phyloP scores from a whole-genome alignment of 345 rosid genomes.

The Arabis hirsuta region DNA sequence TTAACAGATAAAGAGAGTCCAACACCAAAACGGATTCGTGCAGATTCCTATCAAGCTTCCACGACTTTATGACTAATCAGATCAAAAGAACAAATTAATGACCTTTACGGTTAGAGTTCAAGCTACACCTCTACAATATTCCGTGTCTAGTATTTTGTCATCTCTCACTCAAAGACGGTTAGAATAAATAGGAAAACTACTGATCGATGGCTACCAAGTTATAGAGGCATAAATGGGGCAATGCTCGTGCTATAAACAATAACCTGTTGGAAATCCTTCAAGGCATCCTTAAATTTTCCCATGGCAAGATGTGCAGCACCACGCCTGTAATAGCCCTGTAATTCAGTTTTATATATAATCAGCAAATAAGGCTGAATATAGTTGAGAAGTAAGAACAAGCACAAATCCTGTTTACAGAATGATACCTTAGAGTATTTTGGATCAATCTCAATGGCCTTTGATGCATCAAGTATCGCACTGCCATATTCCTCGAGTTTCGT shows the following conservation, averaged over 20 bases:
- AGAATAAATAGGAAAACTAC: no score
- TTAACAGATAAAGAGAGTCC: constrained; percentile 3
- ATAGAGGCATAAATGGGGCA: constrained; percentile 11
- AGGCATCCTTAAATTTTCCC: constrained; percentile 96
- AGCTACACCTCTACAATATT: no score
- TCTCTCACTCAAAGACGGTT: no score
- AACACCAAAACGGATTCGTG: constrained; percentile 5
- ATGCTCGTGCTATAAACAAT: neutral
- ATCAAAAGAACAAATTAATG: constrained; percentile 4
- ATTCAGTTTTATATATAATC: constrained; percentile 25
- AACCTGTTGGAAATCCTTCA: constrained; percentile 96
- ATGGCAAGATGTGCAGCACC: constrained; percentile 96
- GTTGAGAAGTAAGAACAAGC: constrained; percentile 1
- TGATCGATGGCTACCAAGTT: neutral
- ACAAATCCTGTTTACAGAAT: constrained; percentile 2
- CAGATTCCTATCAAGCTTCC: constrained; percentile 19
- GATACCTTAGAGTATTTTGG: constrained; percentile 83
- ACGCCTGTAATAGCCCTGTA: constrained; percentile 92
- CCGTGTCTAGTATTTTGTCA: no score
- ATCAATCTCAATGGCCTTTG: constrained; percentile 87
- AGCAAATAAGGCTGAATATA: constrained; percentile 27
- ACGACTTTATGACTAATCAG: constrained; percentile 30
- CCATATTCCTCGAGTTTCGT: constrained; percentile 96
- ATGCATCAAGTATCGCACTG: constrained; percentile 93
- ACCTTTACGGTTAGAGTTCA: neutral